Evolutionary conservation across 169 alveolate species (phyloP).

Genomic region (Theileria orientalis): DNA sequence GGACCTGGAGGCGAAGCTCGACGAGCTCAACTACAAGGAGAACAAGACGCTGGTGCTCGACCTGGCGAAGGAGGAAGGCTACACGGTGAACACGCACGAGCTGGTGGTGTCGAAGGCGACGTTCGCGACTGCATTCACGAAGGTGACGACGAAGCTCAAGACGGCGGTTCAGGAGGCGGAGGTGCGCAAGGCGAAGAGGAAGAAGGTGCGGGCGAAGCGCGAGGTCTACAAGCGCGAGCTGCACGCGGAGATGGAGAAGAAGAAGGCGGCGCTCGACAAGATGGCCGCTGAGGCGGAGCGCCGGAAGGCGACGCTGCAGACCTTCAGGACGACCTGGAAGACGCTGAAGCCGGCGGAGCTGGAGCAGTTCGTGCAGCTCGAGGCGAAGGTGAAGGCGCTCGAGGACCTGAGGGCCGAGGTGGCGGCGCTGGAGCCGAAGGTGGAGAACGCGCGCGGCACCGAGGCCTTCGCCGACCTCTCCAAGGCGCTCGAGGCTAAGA

Average conservation of each 20-base stretch:
- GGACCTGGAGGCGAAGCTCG: conserved; percentile 4
- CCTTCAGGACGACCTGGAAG: not conserved
- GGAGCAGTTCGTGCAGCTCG: too few relatives aligned
- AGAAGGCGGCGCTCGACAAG: not conserved
- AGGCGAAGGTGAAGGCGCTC: not conserved
- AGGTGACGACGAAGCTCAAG: not conserved
- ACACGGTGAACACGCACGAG: not conserved
- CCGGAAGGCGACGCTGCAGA: not conserved
- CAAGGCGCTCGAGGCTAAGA: not conserved
- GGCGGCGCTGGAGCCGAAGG: not conserved
- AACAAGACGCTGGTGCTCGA: not conserved
- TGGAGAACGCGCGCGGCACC: too few relatives aligned
- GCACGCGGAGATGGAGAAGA: not conserved
- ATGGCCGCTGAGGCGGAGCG: not conserved
- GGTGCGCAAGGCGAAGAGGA: not conserved
- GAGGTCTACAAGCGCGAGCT: not conserved
- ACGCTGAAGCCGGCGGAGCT: not conserved
- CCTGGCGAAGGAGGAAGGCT: not conserved
- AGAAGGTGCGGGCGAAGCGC: not conserved
- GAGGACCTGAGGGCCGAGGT: not conserved
- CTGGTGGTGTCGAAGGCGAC: not conserved
- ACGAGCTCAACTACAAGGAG: not conserved
- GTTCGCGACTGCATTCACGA: not conserved
- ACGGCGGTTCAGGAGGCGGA: not conserved
- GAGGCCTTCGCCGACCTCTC: not conserved